These are phyloP conservation scores for Leishmania martiniquensis DNA, from an alignment of 208 protist species.

Conservation along the genomic window DNA sequence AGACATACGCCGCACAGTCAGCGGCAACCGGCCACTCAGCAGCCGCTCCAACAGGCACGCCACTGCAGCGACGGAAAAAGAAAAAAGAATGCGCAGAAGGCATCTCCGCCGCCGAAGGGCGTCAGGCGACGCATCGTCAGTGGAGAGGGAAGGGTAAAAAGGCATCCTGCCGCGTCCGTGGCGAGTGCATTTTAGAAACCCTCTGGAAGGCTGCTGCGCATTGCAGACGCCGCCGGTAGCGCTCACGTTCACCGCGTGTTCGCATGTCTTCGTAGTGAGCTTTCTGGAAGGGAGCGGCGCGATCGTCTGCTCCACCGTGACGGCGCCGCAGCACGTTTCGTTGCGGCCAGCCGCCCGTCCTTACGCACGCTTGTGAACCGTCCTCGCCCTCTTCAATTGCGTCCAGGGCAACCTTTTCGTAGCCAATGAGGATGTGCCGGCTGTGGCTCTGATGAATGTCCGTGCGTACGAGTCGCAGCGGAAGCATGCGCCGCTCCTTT, in stretches of 20 bases:
- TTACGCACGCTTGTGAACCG: not conserved
- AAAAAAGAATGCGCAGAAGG: not conserved
- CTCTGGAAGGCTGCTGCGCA: conserved; percentile 53
- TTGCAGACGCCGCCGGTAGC: conserved; percentile 51
- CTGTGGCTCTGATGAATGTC: conserved; percentile 44
- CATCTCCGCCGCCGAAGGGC: not conserved
- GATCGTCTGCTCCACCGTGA: not conserved
- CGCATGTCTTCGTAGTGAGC: conserved; percentile 30
- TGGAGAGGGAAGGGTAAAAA: conserved; percentile 34
- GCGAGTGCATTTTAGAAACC: conserved; percentile 46
- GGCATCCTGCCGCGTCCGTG: conserved; percentile 28
- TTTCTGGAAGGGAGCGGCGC: conserved; percentile 5
- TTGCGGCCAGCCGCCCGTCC: conserved; percentile 12
- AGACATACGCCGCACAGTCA: not conserved
- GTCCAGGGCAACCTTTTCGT: conserved; percentile 40
- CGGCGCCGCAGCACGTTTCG: conserved; percentile 16
- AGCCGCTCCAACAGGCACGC: not conserved
- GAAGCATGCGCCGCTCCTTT: conserved; percentile 55
- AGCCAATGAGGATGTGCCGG: conserved; percentile 75
- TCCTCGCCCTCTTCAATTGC: not conserved
- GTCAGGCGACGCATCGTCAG: not conserved
- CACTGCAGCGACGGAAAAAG: not conserved
- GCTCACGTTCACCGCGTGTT: conserved; percentile 39
- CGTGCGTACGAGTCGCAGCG: conserved; percentile 57
- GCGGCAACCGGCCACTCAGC: not conserved